Evolutionary conservation across 1,139 yeast species (phyloP), one percentile per base, ranked within the genome.

Genomic region (Yamadazyma kanchanaburiensis): DNA sequence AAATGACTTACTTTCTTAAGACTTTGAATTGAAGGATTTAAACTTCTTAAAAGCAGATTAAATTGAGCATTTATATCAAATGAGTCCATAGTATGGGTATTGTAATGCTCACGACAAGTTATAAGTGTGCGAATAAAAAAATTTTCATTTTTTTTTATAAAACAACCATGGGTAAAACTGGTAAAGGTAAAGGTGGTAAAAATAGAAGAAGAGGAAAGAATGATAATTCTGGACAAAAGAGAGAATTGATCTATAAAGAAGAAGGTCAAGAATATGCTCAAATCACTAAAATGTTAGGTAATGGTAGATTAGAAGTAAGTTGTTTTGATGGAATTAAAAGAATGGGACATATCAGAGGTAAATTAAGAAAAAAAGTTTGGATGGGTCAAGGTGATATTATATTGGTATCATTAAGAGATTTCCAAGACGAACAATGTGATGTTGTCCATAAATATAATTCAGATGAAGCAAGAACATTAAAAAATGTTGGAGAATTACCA

Each of bases 131-230:
- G 15, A 24, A 13, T 20, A 25, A 27, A 28, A 29, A 26, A 21
- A 17, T 29, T 28, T 29, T 29, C 25, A 12, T 21, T 17, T 29
- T 26, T 25, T 17, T 5, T 12, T 9, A 21, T 21, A 24, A 25
- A 25, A 24, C 22, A 12, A 28, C 44, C 34, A 69, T 69, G 75
- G 75, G 74, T 50, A 69, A 69, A 56, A 51, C 74, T 33, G 73
- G 74, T 45, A 69, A 69, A 64, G 75, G 75, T 35, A 69, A 69
- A 62, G 81, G 81, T 46, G 81, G 81, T 47, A 80, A 84, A 73
- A 89, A 88, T 64, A 86, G 96, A 74, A 86, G 97, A 79, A 86
- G 96, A 79, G 98, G 98, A 63, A 91, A 91, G 94, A 89, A 88
- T 63, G 95, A 82, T 59, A 80, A 80, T 61, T 84, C 77, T 40